Conservation (phyloP, 163 green algal genomes). For the Prototheca wickerhamii region DNA sequence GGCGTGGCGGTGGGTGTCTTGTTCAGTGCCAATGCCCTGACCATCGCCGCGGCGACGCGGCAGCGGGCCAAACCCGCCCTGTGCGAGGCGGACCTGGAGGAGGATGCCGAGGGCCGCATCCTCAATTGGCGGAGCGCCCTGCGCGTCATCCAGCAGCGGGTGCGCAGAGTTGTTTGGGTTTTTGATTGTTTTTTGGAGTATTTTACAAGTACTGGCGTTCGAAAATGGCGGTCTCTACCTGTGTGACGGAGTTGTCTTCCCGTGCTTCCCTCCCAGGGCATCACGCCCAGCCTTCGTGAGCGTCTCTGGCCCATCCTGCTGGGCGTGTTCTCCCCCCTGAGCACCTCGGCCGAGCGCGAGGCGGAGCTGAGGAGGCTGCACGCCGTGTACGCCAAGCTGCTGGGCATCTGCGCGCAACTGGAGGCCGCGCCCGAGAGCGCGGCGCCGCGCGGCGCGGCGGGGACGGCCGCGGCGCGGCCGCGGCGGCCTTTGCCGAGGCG, state of each 20-base stretch:
- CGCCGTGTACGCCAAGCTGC: slow-evolving; percentile 31
- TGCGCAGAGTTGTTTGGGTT: not conserved
- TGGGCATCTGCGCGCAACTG: slow-evolving; percentile 30
- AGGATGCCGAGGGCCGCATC: slow-evolving; percentile 19
- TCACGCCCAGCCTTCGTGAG: slow-evolving; percentile 15
- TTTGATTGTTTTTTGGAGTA: not conserved
- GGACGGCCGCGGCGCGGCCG: not conserved
- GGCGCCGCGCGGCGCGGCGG: not conserved
- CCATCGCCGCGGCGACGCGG: slow-evolving; percentile 2
- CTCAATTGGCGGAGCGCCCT: slow-evolving; percentile 21
- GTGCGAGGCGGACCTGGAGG: slow-evolving; percentile 5
- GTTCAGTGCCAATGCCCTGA: slow-evolving; percentile 4
- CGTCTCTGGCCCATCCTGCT: slow-evolving; percentile 37
- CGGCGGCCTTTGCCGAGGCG: slow-evolving; percentile 37
- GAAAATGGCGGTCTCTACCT: not conserved
- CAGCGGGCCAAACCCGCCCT: slow-evolving; percentile 7
- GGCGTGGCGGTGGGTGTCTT: slow-evolving; percentile 8
- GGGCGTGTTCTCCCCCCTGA: slow-evolving; percentile 14
- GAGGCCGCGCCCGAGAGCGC: slow-evolving; percentile 8
- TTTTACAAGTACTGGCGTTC: not conserved
- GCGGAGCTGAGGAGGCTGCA: slow-evolving; percentile 15
- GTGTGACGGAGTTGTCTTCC: not conserved
- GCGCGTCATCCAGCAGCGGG: slow-evolving; percentile 16
- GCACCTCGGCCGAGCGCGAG: slow-evolving; percentile 10
- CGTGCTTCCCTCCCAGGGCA: slow-evolving; percentile 12